Conservation (phyloP, 2,329 filamentous ascomycete genomes). For the Lomentospora prolificans region DNA sequence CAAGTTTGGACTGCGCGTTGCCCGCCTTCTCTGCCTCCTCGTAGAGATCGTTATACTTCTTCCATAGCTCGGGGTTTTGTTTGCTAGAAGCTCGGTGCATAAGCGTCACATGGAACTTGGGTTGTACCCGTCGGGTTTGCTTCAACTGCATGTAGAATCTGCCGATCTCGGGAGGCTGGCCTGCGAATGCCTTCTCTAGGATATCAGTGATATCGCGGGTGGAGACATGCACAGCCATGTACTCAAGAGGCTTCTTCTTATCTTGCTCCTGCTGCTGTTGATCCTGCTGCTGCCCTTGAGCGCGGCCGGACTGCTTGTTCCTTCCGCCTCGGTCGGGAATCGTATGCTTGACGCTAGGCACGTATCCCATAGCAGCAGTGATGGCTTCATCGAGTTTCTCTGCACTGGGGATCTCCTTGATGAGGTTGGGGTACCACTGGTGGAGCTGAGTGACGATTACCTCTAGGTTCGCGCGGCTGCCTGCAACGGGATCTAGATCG, state of each 20-base stretch:
- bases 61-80: constrained; percentile 63
- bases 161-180: constrained; percentile 31
- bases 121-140: constrained; percentile 64
- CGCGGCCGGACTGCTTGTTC: constrained; percentile 8
- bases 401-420: constrained; percentile 59
- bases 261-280: constrained; percentile 17
- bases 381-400: constrained; percentile 75
- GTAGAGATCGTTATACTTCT: constrained; percentile 56
- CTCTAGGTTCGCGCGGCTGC: constrained; percentile 82
- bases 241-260: constrained; percentile 43
- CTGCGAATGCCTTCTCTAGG: constrained; percentile 62
- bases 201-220: constrained; percentile 34
- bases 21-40: constrained; percentile 26
- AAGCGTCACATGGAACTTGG: constrained; percentile 87
- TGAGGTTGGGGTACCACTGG: constrained; percentile 65
- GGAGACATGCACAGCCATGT: constrained; percentile 42
- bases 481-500: constrained; percentile 65
- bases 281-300: constrained; percentile 20
- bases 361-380: constrained; percentile 63
- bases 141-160: constrained; percentile 67
- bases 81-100: constrained; percentile 64
- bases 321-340: constrained; percentile 47
- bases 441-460: constrained; percentile 63
- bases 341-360: constrained; percentile 64
- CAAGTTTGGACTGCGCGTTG: constrained; percentile 35